Percentiles rank a stretch among this genome's conserved stretches.
These are phyloP conservation scores for Pichia sp. DNA, from an alignment of 1,139 yeast genomes.

Conservation along the genomic window DNA sequence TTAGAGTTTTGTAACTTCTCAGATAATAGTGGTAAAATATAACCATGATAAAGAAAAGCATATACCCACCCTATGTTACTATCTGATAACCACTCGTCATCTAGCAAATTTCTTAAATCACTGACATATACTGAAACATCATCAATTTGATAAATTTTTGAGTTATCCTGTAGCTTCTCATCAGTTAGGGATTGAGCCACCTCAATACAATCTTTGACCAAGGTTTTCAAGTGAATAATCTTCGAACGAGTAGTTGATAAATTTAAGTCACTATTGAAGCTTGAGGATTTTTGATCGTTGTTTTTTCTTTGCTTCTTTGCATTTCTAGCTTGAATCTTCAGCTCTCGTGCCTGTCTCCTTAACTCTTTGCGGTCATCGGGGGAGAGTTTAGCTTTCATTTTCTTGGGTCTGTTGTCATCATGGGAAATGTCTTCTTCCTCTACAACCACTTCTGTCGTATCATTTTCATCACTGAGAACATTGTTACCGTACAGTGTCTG, in stretches of 20 bases:
- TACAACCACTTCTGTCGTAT: not conserved
- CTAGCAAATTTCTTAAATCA: constrained; percentile 38
- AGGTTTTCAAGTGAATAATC: constrained; percentile 10
- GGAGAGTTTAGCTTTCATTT: constrained; percentile 1
- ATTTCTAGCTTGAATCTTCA: constrained; percentile 3
- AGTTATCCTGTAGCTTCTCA: constrained; percentile 33
- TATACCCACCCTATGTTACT: constrained; percentile 58
- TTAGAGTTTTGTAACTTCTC: constrained; percentile 19
- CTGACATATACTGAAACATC: constrained; percentile 39
- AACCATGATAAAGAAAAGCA: constrained; percentile 44
- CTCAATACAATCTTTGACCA: constrained; percentile 9
- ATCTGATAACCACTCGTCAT: constrained; percentile 70
- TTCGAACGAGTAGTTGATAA: constrained; percentile 8
- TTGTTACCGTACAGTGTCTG: constrained; percentile 10
- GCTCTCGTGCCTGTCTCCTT: constrained; percentile 8
- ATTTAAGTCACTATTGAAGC: not conserved
- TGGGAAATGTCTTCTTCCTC: not conserved
- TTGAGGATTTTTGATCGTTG: not conserved
- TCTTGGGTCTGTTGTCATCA: not conserved
- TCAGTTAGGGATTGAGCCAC: not conserved
- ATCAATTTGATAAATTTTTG: constrained; percentile 41
- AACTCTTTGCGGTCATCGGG: constrained; percentile 7
- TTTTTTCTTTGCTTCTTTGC: constrained; percentile 2
- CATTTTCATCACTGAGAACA: constrained; percentile 2
- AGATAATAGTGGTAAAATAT: constrained; percentile 22